phyloP scores from a whole-genome alignment of 129 eudicot genomes.

The Centrapalus pauciflorus region DNA sequence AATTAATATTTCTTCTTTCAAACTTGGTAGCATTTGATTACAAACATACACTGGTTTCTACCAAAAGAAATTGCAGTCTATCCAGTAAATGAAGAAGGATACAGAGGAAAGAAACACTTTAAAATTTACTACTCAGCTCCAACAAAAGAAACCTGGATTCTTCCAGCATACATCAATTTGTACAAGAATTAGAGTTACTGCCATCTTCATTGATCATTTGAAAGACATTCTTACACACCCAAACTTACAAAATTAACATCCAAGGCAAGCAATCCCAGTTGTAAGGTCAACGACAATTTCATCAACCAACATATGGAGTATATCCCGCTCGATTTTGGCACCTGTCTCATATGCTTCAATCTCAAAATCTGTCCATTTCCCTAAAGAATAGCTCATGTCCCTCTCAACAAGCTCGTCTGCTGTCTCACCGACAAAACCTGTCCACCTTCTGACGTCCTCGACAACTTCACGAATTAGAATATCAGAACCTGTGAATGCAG shows the following conservation, averaged over 20 bases:
- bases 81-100: neutral
- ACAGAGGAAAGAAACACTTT: neutral
- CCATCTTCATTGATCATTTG: neutral
- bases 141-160: conserved; percentile 7
- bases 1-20: too few species aligned
- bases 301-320: conserved; percentile 52
- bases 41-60: neutral
- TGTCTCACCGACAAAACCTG: conserved; percentile 39
- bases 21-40: conserved; percentile 16
- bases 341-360: conserved; percentile 52
- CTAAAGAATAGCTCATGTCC: conserved; percentile 63
- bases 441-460: conserved; percentile 70
- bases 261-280: neutral
- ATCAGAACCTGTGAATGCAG: conserved; percentile 36
- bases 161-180: conserved; percentile 15
- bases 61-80: neutral
- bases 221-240: neutral
- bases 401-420: conserved; percentile 55
- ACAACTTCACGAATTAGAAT: conserved; percentile 44
- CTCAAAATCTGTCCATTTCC: conserved; percentile 68
- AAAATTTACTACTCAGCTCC: neutral
- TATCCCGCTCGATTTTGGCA: conserved; percentile 34
- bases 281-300: conserved; percentile 63
- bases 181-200: conserved; percentile 4
- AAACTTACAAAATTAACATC: too few species aligned